A percentile compares a stretch with the other conserved stretches of the same genome.
phyloP scores from a whole-genome alignment of 2,329 filamentous ascomycete species.

The Fusarium musae region DNA sequence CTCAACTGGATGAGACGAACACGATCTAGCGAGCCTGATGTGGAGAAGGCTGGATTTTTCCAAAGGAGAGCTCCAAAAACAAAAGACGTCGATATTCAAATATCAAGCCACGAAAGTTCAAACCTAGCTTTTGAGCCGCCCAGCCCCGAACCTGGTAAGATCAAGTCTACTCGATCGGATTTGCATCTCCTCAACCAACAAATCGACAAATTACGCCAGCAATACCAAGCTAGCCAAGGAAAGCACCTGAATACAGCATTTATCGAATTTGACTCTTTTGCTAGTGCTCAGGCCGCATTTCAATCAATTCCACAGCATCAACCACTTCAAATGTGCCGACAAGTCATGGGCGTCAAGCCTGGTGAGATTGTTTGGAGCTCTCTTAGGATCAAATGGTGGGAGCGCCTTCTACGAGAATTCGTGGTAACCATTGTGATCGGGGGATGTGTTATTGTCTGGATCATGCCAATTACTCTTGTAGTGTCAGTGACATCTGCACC shows the following conservation, averaged over 20 bases:
- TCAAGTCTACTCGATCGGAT: rapidly evolving
- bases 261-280: rapidly evolving
- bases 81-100: rapidly evolving
- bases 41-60: rapidly evolving
- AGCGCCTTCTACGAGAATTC: background rate
- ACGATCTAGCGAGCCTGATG: background rate
- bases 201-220: rapidly evolving
- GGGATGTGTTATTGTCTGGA: background rate
- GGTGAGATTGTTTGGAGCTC: background rate
- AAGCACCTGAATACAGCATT: background rate
- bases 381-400: background rate
- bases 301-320: background rate
- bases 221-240: background rate
- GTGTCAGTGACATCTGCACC: rapidly evolving
- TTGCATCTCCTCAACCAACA: background rate
- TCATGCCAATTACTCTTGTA: background rate
- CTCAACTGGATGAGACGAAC: background rate
- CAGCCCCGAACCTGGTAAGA: rapidly evolving
- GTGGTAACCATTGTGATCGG: rapidly evolving
- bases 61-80: rapidly evolving
- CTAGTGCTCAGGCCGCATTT: background rate
- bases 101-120: rapidly evolving
- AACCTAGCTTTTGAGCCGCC: rapidly evolving
- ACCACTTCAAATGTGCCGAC: background rate
- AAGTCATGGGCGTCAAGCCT: background rate